These are phyloP conservation scores for Olyra latifolia DNA, from an alignment of 176 grass and related monocot genomes.

Conservation along the genomic window DNA sequence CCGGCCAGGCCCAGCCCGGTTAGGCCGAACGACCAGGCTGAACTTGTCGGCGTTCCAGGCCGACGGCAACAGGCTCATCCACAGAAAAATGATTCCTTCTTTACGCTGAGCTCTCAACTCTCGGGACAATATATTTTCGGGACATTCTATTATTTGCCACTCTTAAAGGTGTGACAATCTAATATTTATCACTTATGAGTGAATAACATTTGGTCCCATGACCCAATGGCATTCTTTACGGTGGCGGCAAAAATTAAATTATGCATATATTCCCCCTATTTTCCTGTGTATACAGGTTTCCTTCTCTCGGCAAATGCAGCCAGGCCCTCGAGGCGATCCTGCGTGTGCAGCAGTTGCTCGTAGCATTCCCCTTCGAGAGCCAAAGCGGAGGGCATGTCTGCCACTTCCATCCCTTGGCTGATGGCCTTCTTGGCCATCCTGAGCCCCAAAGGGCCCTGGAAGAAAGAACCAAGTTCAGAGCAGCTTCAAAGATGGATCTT, in stretches of 20 bases:
- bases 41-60: neutral
- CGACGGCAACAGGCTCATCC: neutral
- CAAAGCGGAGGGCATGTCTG: conserved; percentile 43
- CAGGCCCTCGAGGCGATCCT: conserved; percentile 76
- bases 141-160: no score
- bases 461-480: conserved; percentile 14
- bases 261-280: neutral
- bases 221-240: no score
- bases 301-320: conserved; percentile 74
- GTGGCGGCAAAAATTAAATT: no score
- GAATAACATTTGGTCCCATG: no score
- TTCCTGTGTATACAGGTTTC: conserved; percentile 62
- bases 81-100: neutral
- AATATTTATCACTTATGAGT: no score
- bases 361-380: conserved; percentile 67
- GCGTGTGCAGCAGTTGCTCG: conserved; percentile 62
- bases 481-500: neutral
- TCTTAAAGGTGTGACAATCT: no score
- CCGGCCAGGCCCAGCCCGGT: no score
- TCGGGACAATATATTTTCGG: no score
- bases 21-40: neutral
- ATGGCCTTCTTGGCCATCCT: conserved; percentile 81
- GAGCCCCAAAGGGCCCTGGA: conserved; percentile 67
- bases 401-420: conserved; percentile 47
- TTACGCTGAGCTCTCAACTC: no score